A percentile compares a stretch with the other conserved stretches of the same genome.
Conservation (phyloP, 495 filamentous ascomycete species). For the Xylaria palmicola region DNA sequence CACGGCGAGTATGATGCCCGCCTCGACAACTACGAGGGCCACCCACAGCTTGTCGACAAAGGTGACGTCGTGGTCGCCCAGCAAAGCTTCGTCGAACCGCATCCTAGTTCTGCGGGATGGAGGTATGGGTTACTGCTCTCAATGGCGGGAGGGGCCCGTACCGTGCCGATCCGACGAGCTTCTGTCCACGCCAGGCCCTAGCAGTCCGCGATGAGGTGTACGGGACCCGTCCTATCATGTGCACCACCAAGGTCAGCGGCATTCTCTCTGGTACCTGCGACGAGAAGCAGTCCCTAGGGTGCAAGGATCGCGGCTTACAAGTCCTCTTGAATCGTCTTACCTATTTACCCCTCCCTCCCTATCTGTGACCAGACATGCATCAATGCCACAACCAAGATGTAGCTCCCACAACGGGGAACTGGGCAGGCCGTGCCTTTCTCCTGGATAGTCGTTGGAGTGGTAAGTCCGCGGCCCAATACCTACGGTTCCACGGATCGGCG, state of each 20-base stretch:
- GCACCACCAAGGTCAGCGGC: background rate
- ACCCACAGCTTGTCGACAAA: constrained; percentile 49
- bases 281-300: background rate
- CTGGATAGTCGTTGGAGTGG: too few species aligned
- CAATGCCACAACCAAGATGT: background rate
- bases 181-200: too few species aligned
- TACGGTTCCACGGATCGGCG: too few species aligned
- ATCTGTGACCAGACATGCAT: background rate
- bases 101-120: background rate
- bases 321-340: background rate
- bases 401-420: background rate
- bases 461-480: too few species aligned
- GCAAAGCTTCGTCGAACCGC: constrained; percentile 24
- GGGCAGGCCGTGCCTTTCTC: background rate
- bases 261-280: background rate
- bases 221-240: background rate
- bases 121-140: background rate
- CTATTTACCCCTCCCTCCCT: background rate
- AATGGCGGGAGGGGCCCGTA: too few species aligned
- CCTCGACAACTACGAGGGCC: constrained; percentile 41
- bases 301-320: background rate
- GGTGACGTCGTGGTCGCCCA: constrained; percentile 36
- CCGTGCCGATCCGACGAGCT: background rate
- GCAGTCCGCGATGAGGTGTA: background rate
- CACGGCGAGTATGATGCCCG: constrained; percentile 40